Conservation (phyloP, 352 stramenopile genomes). For the Globisporangium uncinulatum region DNA sequence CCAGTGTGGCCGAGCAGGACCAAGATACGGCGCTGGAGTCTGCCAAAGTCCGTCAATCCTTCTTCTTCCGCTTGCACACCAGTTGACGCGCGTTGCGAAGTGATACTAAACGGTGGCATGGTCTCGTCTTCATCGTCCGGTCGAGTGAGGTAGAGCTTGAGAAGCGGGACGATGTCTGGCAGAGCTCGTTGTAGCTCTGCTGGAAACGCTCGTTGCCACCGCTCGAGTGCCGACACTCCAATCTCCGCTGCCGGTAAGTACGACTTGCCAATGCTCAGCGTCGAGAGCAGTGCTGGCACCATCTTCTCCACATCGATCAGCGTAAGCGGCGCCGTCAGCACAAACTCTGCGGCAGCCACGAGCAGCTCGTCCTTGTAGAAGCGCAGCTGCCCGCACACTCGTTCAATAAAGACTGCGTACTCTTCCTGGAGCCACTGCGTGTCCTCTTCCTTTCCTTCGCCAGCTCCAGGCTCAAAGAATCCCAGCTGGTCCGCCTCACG, state of each 20-base stretch:
- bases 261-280: slow-evolving; percentile 53
- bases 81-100: slow-evolving; percentile 4
- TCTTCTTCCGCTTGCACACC: slow-evolving; percentile 12
- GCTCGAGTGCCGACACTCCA: slow-evolving; percentile 46
- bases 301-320: slow-evolving; percentile 29
- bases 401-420: slow-evolving; percentile 42
- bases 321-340: slow-evolving; percentile 41
- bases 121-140: slow-evolving; percentile 13
- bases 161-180: slow-evolving; percentile 32
- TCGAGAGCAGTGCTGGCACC: slow-evolving; percentile 32
- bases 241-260: slow-evolving; percentile 59
- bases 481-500: slow-evolving; percentile 18
- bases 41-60: slow-evolving; percentile 22
- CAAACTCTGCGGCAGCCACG: slow-evolving; percentile 48
- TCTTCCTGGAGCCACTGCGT: slow-evolving; percentile 8
- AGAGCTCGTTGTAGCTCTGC: slow-evolving; percentile 27
- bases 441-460: background rate
- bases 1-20: slow-evolving; percentile 48
- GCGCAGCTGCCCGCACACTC: slow-evolving; percentile 38
- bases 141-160: slow-evolving; percentile 54
- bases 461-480: slow-evolving; percentile 16
- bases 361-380: slow-evolving; percentile 80
- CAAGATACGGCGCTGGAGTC: slow-evolving; percentile 59
- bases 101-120: background rate
- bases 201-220: slow-evolving; percentile 32